A percentile compares a stretch with the other conserved stretches of the same genome.
phyloP scores from a whole-genome alignment of 1,139 yeast genomes.

The Blastobotrys arbuscula region DNA sequence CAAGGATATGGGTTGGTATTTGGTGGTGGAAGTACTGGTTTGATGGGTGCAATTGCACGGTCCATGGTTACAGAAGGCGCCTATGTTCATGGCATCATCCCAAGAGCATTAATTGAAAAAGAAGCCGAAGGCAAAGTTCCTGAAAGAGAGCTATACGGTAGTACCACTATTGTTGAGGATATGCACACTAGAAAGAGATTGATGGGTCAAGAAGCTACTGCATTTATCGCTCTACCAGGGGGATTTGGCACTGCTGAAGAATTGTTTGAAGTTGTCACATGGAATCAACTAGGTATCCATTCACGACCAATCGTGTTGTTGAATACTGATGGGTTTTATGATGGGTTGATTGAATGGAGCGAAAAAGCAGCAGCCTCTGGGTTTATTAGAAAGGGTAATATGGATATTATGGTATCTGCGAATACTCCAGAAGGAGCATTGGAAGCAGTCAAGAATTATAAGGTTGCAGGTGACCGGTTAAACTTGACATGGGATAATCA shows the following conservation, averaged over 20 bases:
- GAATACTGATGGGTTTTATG: slow-evolving; percentile 77
- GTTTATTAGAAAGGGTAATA: slow-evolving; percentile 63
- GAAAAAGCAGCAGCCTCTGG: slow-evolving; percentile 44
- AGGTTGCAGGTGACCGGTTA: slow-evolving; percentile 69
- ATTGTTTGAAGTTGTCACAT: slow-evolving; percentile 82
- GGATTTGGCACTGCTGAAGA: slow-evolving; percentile 91
- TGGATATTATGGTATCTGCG: slow-evolving; percentile 65
- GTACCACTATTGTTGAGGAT: slow-evolving; percentile 74
- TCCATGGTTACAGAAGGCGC: slow-evolving; percentile 64
- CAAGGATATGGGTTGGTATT: slow-evolving; percentile 73
- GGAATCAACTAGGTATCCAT: slow-evolving; percentile 88
- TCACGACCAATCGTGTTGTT: slow-evolving; percentile 70
- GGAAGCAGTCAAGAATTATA: slow-evolving; percentile 52
- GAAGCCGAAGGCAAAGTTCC: slow-evolving; percentile 52
- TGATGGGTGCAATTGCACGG: slow-evolving; percentile 83
- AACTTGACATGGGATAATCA: slow-evolving; percentile 58
- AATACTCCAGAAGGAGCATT: slow-evolving; percentile 47
- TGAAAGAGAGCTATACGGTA: slow-evolving; percentile 64
- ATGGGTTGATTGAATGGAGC: slow-evolving; percentile 52
- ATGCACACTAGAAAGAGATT: slow-evolving; percentile 86
- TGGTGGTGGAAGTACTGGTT: slow-evolving; percentile 78
- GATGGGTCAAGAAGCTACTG: slow-evolving; percentile 86
- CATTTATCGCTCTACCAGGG: slow-evolving; percentile 86
- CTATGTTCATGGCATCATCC: slow-evolving; percentile 80
- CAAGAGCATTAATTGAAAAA: slow-evolving; percentile 69